These are phyloP conservation scores for Penicillium steckii DNA, from an alignment of 495 filamentous ascomycete species.

Conservation along the genomic window DNA sequence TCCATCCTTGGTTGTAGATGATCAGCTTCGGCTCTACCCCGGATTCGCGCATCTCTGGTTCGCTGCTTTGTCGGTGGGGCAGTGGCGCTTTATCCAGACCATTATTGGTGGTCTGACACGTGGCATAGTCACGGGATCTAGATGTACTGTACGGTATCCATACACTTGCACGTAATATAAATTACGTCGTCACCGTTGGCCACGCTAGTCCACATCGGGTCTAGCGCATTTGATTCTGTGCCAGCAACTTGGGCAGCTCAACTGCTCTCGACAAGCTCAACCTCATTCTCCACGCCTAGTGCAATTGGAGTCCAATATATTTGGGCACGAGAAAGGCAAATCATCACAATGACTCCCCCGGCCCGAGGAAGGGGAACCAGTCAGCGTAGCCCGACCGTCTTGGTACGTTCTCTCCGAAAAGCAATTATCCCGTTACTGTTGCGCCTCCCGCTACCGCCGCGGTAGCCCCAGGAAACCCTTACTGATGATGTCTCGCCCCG, in stretches of 20 bases:
- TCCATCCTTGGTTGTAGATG: background rate
- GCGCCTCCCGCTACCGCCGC: background rate
- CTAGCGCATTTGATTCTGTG: constrained; percentile 9
- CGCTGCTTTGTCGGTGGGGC: constrained; percentile 1
- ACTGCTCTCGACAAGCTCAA: background rate
- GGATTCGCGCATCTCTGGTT: constrained; percentile 15
- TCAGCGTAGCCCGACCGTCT: constrained; percentile 55
- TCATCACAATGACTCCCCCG: constrained; percentile 31
- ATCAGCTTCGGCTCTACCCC: constrained; percentile 17
- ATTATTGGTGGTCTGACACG: constrained; percentile 11
- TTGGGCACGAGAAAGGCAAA: background rate
- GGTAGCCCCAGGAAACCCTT: background rate
- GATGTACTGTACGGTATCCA: background rate
- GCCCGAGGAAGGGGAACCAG: constrained; percentile 36
- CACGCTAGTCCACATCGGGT: constrained; percentile 1
- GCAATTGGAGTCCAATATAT: constrained; percentile 1
- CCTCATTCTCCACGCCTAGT: background rate
- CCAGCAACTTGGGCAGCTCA: background rate
- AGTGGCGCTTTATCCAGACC: background rate
- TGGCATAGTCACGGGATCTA: constrained; percentile 17
- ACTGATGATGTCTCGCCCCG: constrained; percentile 8
- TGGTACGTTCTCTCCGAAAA: constrained; percentile 38
- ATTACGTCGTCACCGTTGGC: constrained; percentile 7
- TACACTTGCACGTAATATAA: constrained; percentile 1
- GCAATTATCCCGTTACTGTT: constrained; percentile 6